Conservation (phyloP, 208 protist species). For the Leishmania tarentolae region DNA sequence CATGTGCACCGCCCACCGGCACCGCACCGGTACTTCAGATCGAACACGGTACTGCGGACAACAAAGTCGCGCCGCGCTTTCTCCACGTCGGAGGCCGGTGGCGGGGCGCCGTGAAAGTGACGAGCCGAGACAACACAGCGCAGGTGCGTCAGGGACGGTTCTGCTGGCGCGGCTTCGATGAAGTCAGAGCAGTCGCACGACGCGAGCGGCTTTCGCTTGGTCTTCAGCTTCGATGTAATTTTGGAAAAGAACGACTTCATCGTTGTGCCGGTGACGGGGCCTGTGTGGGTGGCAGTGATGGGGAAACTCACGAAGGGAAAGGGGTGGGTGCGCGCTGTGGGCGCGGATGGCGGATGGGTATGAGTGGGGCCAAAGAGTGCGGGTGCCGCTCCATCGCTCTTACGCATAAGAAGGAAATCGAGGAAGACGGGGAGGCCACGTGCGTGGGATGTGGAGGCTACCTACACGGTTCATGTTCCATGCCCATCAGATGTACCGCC, state of each 20-base stretch:
- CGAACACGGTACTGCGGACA: conserved; percentile 65
- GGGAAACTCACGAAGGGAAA: not conserved
- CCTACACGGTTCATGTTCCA: not conserved
- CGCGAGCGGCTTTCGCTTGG: conserved; percentile 44
- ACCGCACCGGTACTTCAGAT: conserved; percentile 76
- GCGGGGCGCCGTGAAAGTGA: conserved; percentile 25
- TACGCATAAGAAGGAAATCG: not conserved
- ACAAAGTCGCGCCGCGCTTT: conserved; percentile 36
- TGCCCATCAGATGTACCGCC: not conserved
- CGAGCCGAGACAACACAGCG: conserved; percentile 47
- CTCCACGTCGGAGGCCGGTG: conserved; percentile 26
- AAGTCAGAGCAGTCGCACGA: conserved; percentile 75
- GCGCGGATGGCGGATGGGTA: conserved; percentile 12
- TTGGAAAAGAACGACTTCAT: conserved; percentile 77
- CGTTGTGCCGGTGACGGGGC: not conserved
- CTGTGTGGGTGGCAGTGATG: conserved; percentile 3
- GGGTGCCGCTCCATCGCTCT: not conserved
- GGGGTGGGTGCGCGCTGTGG: not conserved
- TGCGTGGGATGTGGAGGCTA: not conserved
- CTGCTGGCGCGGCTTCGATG: conserved; percentile 37
- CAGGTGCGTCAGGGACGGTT: conserved; percentile 45
- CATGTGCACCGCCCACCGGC: conserved; percentile 73
- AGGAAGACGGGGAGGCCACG: not conserved
- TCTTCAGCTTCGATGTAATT: conserved; percentile 46
- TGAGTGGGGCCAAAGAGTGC: not conserved